A percentile compares a stretch with the other conserved stretches of the same genome.
Conservation (phyloP, 495 filamentous ascomycete genomes). For the Penicillium desertorum region DNA sequence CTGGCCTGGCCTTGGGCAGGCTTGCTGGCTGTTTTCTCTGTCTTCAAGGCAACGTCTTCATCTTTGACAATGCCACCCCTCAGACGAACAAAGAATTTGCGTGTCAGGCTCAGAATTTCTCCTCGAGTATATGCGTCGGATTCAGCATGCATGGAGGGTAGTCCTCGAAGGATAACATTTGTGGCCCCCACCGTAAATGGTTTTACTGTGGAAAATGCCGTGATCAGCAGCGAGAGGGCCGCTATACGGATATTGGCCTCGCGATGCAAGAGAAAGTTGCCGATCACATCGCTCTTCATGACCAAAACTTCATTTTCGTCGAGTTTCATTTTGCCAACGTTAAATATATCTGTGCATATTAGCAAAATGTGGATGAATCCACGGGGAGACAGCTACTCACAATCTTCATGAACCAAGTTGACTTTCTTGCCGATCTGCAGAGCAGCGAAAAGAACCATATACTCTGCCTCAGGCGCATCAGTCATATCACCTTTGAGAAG, state of each 20-base stretch:
- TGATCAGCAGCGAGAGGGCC: slow-evolving; percentile 71
- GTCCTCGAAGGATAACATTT: slow-evolving; percentile 55
- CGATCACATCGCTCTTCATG: slow-evolving; percentile 44
- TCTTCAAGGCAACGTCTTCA: slow-evolving; percentile 17
- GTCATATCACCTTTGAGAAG: slow-evolving; percentile 43
- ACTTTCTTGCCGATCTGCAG: slow-evolving; percentile 77
- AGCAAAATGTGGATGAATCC: slow-evolving; percentile 4
- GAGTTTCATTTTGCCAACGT: slow-evolving; percentile 19
- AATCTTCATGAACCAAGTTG: slow-evolving; percentile 70
- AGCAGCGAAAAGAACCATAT: slow-evolving; percentile 63
- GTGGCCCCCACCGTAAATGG: slow-evolving; percentile 63
- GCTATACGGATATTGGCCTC: slow-evolving; percentile 65
- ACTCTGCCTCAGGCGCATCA: slow-evolving; percentile 49
- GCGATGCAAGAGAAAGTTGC: slow-evolving; percentile 60
- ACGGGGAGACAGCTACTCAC: slow-evolving; percentile 44
- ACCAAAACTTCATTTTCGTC: slow-evolving; percentile 25
- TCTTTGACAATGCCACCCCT: slow-evolving; percentile 38
- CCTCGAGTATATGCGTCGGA: slow-evolving; percentile 80
- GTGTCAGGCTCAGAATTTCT: slow-evolving; percentile 66
- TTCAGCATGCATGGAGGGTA: slow-evolving; percentile 72
- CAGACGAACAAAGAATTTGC: slow-evolving; percentile 66
- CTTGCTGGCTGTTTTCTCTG: slow-evolving; percentile 14
- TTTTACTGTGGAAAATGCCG: slow-evolving; percentile 65
- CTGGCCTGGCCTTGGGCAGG: slow-evolving; percentile 16
- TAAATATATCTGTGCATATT: slow-evolving; percentile 32